Evolutionary conservation across 176 grass and related monocot genomes (phyloP).

Genomic region (Areca catechu): DNA sequence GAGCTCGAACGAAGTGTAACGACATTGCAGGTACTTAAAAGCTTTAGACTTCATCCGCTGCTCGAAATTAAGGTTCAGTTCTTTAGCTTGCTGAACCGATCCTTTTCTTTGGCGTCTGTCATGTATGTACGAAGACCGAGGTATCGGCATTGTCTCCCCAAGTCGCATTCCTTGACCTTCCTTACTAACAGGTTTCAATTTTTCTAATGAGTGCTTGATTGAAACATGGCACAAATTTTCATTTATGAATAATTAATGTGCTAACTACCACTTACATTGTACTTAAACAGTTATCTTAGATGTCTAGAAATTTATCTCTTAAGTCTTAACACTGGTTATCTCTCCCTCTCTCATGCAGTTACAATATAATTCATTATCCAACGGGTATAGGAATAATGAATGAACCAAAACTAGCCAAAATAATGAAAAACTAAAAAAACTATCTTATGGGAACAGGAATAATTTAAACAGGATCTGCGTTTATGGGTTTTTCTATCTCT

Average conservation of each 20-base stretch:
- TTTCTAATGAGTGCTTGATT: neutral
- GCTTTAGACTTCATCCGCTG: neutral
- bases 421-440: too few relatives aligned
- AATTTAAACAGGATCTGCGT: too few relatives aligned
- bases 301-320: neutral
- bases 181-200: neutral
- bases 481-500: too few relatives aligned
- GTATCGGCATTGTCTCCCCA: slow-evolving; percentile 78
- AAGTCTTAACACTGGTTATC: too few relatives aligned
- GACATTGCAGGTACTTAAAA: slow-evolving; percentile 54
- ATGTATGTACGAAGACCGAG: slow-evolving; percentile 57
- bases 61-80: neutral
- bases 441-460: too few relatives aligned
- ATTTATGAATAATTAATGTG: too few relatives aligned
- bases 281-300: neutral
- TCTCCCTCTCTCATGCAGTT: too few relatives aligned
- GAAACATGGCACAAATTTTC: neutral
- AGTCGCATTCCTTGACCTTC: slow-evolving; percentile 90
- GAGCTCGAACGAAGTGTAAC: slow-evolving; percentile 95
- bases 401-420: too few relatives aligned
- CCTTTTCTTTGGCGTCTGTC: neutral
- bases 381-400: too few relatives aligned
- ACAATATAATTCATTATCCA: too few relatives aligned
- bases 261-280: too few relatives aligned
- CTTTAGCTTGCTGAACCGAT: neutral